A percentile compares a stretch with the other conserved stretches of the same genome.
phyloP scores from a whole-genome alignment of 2,329 filamentous ascomycete genomes.

The Talaromyces amestolkiae region DNA sequence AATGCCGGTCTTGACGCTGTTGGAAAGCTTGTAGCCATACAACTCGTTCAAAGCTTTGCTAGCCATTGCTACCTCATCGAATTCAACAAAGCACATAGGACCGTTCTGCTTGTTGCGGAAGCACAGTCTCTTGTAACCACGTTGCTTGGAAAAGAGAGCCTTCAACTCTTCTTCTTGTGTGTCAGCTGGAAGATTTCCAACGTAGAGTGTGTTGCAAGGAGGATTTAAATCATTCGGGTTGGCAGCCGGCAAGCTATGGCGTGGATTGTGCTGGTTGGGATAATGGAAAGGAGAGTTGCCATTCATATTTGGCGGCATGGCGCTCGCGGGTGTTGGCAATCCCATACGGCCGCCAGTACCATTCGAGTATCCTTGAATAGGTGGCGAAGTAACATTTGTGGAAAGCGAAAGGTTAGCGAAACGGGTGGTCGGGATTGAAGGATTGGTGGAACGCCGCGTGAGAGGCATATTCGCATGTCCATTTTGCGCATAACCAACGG shows the following conservation, averaged over 20 bases:
- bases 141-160: slow-evolving; percentile 84
- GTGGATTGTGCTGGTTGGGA: slow-evolving; percentile 56
- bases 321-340: slow-evolving; percentile 51
- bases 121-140: slow-evolving; percentile 91
- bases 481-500: slow-evolving; percentile 68
- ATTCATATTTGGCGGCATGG: slow-evolving; percentile 57
- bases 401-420: slow-evolving; percentile 71
- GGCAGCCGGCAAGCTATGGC: slow-evolving; percentile 75
- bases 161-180: slow-evolving; percentile 96
- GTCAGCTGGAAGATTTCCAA: slow-evolving; percentile 91
- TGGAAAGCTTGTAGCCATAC: slow-evolving; percentile 82
- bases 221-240: slow-evolving; percentile 96
- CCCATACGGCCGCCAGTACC: slow-evolving; percentile 49
- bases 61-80: slow-evolving; percentile 87
- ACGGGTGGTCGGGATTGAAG: slow-evolving; percentile 66
- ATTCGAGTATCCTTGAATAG: slow-evolving; percentile 54
- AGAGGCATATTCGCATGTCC: slow-evolving; percentile 48
- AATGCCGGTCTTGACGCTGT: slow-evolving; percentile 92
- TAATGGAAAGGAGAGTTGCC: slow-evolving; percentile 56
- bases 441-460: slow-evolving; percentile 67
- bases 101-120: slow-evolving; percentile 94
- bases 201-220: slow-evolving; percentile 95
- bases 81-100: slow-evolving; percentile 98
- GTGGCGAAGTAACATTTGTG: slow-evolving; percentile 60
- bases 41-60: slow-evolving; percentile 88